Conservation (phyloP, 164 flowering plant genomes). For the Aristolochia californica region DNA sequence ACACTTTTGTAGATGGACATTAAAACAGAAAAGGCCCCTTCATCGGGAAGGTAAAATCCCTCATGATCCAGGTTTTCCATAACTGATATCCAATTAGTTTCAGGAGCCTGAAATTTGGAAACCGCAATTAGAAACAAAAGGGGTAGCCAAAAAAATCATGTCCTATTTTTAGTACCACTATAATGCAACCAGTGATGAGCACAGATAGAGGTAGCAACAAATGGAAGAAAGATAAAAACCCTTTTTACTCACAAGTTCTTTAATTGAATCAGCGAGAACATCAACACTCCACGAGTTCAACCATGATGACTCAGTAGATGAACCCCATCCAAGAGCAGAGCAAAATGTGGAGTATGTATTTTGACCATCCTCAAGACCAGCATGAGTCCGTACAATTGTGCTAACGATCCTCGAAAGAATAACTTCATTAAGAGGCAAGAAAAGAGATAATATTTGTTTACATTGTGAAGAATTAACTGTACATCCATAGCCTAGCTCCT, state of each 20-base stretch:
- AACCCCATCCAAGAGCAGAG: conserved; percentile 50
- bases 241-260: conserved; percentile 59
- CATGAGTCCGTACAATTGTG: conserved; percentile 44
- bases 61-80: conserved; percentile 88
- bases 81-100: conserved; percentile 60
- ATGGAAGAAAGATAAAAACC: not conserved
- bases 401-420: conserved; percentile 61
- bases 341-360: conserved; percentile 41
- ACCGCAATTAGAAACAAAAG: conserved; percentile 1
- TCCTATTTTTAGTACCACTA: no score
- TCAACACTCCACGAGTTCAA: conserved; percentile 72
- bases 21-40: conserved; percentile 60
- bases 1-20: conserved; percentile 59
- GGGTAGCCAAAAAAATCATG: not conserved
- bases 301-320: conserved; percentile 32
- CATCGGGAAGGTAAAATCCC: conserved; percentile 70
- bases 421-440: conserved; percentile 59
- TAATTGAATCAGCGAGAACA: conserved; percentile 67
- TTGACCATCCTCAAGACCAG: conserved; percentile 69
- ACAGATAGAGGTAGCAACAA: no score
- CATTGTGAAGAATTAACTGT: conserved; percentile 61
- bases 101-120: conserved; percentile 56
- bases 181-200: no score
- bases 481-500: conserved; percentile 90
- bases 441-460: conserved; percentile 66